phyloP scores from a whole-genome alignment of 129 eudicot genomes.

The Tagetes erecta region DNA sequence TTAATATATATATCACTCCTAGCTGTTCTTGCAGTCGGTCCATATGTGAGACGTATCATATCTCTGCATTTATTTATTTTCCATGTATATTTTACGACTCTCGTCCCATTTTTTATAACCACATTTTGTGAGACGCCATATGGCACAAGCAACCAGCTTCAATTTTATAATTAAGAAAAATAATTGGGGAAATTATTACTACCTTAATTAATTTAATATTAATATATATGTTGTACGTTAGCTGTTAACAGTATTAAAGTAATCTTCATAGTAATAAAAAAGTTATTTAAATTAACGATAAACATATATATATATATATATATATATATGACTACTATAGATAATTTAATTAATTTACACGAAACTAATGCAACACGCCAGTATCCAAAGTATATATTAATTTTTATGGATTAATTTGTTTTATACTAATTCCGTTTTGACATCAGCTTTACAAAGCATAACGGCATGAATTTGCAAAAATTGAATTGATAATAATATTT shows the following conservation, averaged over 20 bases:
- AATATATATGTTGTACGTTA: background rate
- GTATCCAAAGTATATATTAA: background rate
- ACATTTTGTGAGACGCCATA: no score
- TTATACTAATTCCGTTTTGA: background rate
- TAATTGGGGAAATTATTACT: no score
- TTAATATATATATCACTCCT: no score
- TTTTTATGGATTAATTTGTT: background rate
- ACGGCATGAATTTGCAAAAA: background rate
- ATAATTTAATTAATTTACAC: background rate
- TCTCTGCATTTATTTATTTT: no score
- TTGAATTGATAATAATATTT: background rate
- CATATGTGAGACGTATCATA: no score
- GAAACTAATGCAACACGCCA: background rate
- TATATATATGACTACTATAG: no score
- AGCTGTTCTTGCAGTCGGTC: no score
- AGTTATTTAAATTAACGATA: background rate
- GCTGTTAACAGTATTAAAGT: background rate
- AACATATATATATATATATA: no score
- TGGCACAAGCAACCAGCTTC: background rate
- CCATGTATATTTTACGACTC: no score
- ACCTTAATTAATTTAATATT: no score
- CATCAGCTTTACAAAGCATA: background rate
- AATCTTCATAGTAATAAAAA: background rate
- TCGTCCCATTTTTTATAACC: no score
- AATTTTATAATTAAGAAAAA: background rate